These are phyloP conservation scores for Anthostomella pinea DNA, from an alignment of 2,329 filamentous ascomycete genomes.

Conservation along the genomic window DNA sequence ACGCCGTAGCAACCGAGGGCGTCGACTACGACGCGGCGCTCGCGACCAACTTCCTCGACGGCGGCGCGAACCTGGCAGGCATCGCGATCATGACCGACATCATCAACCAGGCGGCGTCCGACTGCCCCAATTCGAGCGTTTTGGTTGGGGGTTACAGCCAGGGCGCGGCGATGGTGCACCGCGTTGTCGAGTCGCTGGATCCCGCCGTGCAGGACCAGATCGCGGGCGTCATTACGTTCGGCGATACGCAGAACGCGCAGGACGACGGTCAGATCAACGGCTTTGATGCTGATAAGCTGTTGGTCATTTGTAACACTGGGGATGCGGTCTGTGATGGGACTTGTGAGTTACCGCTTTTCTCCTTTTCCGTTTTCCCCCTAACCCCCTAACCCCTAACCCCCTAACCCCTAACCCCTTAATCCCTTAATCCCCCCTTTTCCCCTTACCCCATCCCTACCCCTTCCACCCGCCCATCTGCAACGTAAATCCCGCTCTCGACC, in stretches of 20 bases:
- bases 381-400: no score
- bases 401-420: no score
- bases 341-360: no score
- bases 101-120: conserved; percentile 26
- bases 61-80: conserved; percentile 28
- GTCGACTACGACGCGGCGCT: conserved; percentile 29
- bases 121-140: conserved; percentile 33
- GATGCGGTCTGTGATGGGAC: conserved; percentile 50
- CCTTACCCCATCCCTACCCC: no score
- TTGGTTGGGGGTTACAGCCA: conserved; percentile 30
- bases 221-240: conserved; percentile 39
- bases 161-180: conserved; percentile 32
- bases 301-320: conserved; percentile 45
- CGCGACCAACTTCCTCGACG: conserved; percentile 26
- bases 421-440: no score
- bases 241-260: conserved; percentile 36
- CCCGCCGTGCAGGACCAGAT: conserved; percentile 23
- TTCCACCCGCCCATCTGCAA: no score
- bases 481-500: no score
- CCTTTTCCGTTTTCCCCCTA: no score
- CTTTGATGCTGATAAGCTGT: conserved; percentile 25
- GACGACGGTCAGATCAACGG: conserved; percentile 29
- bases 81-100: conserved; percentile 29
- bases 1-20: conserved; percentile 11
- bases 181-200: conserved; percentile 7